These are phyloP conservation scores for Fusarium oligoseptatum DNA, from an alignment of 2,329 filamentous ascomycete species.

Conservation along the genomic window DNA sequence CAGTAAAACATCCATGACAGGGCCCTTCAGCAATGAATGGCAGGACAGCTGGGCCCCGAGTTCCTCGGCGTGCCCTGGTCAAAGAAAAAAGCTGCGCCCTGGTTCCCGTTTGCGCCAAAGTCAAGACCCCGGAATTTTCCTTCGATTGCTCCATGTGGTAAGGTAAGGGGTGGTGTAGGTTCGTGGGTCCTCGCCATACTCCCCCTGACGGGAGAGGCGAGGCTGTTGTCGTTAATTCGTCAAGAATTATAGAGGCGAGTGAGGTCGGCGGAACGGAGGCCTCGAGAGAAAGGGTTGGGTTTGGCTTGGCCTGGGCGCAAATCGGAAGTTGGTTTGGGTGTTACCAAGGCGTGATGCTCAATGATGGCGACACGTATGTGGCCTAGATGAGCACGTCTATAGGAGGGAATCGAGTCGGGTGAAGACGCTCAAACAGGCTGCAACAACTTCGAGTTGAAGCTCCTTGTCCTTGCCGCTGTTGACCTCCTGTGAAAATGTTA, in stretches of 20 bases:
- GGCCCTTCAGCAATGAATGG: slow-evolving; percentile 18
- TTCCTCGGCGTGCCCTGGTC: slow-evolving; percentile 20
- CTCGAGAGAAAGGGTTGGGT: slow-evolving; percentile 20
- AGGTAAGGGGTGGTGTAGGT: slow-evolving; percentile 4
- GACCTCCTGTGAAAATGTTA: slow-evolving; percentile 71
- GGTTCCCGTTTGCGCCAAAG: slow-evolving; percentile 19
- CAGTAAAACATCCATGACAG: slow-evolving; percentile 23
- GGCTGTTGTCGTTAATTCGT: slow-evolving; percentile 34
- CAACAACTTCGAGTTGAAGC: slow-evolving; percentile 95
- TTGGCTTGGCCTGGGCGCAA: slow-evolving; percentile 34
- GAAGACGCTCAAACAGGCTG: slow-evolving; percentile 96
- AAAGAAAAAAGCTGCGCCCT: slow-evolving; percentile 14
- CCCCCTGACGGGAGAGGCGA: slow-evolving; percentile 22
- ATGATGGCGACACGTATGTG: slow-evolving; percentile 21
- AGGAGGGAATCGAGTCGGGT: slow-evolving; percentile 96
- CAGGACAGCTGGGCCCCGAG: slow-evolving; percentile 8
- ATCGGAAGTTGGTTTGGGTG: slow-evolving; percentile 25
- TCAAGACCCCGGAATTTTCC: slow-evolving; percentile 29
- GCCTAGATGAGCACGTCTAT: slow-evolving; percentile 58
- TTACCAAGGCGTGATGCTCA: slow-evolving; percentile 26
- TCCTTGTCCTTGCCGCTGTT: slow-evolving; percentile 92
- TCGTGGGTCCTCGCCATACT: slow-evolving; percentile 18
- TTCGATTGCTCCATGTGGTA: slow-evolving; percentile 34
- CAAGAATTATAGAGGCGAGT: slow-evolving; percentile 18
- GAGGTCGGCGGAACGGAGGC: slow-evolving; percentile 32